These are phyloP conservation scores for Suillus weaverae DNA, from an alignment of 768 basidiomycete genomes.

Conservation along the genomic window DNA sequence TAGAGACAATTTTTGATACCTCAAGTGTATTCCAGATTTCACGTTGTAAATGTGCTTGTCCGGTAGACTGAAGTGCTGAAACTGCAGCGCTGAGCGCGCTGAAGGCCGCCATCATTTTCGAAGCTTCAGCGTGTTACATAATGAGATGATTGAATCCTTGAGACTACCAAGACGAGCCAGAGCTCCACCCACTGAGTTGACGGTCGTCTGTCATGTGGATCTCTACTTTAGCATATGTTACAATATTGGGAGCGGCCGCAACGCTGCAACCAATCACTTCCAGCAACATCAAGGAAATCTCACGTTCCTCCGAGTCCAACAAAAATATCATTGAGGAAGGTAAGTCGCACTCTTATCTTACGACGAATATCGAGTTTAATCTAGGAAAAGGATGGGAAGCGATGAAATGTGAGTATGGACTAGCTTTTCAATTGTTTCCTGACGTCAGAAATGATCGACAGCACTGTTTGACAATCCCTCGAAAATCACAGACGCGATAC, in stretches of 20 bases:
- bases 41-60: not conserved
- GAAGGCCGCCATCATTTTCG: not conserved
- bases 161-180: not conserved
- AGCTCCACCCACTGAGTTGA: not conserved
- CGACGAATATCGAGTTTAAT: not conserved
- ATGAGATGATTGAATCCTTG: not conserved
- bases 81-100: not conserved
- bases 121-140: not conserved
- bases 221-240: not conserved
- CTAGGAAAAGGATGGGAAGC: not conserved
- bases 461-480: not conserved
- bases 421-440: not conserved
- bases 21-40: not conserved
- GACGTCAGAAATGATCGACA: not conserved
- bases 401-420: not conserved
- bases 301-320: not conserved
- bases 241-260: not conserved
- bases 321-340: not conserved
- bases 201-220: not conserved
- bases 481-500: not conserved
- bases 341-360: not conserved
- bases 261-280: not conserved
- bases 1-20: not conserved
- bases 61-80: too few relatives aligned
- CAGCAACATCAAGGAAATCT: not conserved